Evolutionary conservation across 1,284 basidiomycete genomes (phyloP).

Genomic region (Cutaneotrichosporon cavernicola): DNA sequence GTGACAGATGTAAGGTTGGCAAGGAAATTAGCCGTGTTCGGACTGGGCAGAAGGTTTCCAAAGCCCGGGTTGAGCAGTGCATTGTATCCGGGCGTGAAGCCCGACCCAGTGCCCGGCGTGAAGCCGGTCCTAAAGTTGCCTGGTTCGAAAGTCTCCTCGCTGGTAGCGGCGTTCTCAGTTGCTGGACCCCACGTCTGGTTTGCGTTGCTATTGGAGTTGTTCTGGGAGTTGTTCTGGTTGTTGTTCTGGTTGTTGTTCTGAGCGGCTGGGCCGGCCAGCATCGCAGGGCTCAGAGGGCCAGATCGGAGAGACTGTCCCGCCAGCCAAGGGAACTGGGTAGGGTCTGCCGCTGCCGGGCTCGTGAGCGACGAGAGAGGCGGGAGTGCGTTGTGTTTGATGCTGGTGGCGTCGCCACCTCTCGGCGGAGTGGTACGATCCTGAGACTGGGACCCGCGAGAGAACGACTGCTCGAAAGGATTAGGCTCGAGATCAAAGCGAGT

Average conservation of each 20-base stretch:
- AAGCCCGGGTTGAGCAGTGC: conserved; percentile 47
- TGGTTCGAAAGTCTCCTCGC: conserved; percentile 66
- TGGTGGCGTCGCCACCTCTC: conserved; percentile 51
- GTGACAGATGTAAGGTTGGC: conserved; percentile 78
- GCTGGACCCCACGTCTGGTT: conserved; percentile 18
- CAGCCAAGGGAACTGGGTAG: conserved; percentile 68
- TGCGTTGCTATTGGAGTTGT: conserved; percentile 6
- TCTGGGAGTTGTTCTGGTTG: conserved; percentile 17
- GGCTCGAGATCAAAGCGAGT: conserved; percentile 67
- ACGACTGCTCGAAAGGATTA: conserved; percentile 95
- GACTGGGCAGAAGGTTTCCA: conserved; percentile 65
- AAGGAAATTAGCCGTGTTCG: conserved; percentile 85
- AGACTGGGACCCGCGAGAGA: conserved; percentile 62
- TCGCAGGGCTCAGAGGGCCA: conserved; percentile 89
- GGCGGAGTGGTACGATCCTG: conserved; percentile 54
- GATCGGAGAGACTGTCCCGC: conserved; percentile 69
- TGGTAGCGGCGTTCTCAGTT: conserved; percentile 25
- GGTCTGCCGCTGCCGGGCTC: conserved; percentile 68
- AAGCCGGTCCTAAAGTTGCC: conserved; percentile 63
- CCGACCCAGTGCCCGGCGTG: conserved; percentile 68
- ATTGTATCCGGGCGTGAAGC: conserved; percentile 68
- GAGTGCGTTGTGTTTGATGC: conserved; percentile 59
- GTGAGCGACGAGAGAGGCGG: conserved; percentile 83
- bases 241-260: conserved; percentile 21
- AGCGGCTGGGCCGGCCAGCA: conserved; percentile 75